Evolutionary conservation across 306 rosid species (phyloP).

Genomic region (Canavalia ensiformis): DNA sequence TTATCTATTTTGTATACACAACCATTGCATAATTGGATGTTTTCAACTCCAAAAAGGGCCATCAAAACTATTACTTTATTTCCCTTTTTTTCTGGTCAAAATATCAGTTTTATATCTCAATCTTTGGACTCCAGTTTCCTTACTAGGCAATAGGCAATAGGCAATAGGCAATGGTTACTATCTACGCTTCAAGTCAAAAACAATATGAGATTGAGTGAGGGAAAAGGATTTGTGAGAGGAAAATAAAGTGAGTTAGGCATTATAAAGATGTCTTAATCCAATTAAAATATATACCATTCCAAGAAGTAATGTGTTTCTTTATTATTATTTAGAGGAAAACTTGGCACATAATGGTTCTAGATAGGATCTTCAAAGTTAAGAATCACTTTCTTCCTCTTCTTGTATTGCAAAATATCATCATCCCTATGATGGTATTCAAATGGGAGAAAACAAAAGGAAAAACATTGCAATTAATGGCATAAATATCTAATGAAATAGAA

Average conservation of each 20-base stretch:
- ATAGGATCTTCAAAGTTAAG: conserved; percentile 47
- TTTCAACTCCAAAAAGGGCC: conserved; percentile 41
- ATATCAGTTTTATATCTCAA: conserved; percentile 35
- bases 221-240: conserved; percentile 20
- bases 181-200: conserved; percentile 46
- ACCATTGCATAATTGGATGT: conserved; percentile 50
- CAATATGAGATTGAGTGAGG: conserved; percentile 49
- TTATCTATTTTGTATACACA: conserved; percentile 48
- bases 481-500: not conserved
- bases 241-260: conserved; percentile 28
- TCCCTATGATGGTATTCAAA: conserved; percentile 27
- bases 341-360: conserved; percentile 42
- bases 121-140: conserved; percentile 49
- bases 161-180: conserved; percentile 40
- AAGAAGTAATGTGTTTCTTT: conserved; percentile 11
- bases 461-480: conserved; percentile 6
- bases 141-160: conserved; percentile 43
- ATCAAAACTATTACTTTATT: conserved; percentile 18
- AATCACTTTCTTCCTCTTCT: conserved; percentile 28
- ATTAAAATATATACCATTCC: conserved; percentile 11
- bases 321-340: conserved; percentile 35
- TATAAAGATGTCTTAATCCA: conserved; percentile 25
- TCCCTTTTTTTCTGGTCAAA: conserved; percentile 53
- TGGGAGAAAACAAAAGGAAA: not conserved
- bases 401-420: conserved; percentile 18